These are phyloP conservation scores for Suillus discolor DNA, from an alignment of 768 basidiomycete genomes.

Conservation along the genomic window DNA sequence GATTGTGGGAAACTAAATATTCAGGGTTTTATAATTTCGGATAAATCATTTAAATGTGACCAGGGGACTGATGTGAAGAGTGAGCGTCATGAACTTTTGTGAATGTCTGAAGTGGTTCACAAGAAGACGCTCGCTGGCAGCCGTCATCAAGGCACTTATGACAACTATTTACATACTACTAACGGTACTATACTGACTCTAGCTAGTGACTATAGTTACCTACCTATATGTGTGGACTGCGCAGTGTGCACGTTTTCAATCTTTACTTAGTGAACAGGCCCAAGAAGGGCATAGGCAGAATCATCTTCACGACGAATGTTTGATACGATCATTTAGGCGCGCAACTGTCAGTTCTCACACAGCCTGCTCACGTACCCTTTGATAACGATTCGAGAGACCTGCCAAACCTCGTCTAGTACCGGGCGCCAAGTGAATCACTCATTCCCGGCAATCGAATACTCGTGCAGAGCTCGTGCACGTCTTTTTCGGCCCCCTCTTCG, in stretches of 20 bases:
- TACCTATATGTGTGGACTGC: no score
- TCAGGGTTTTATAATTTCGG: slow-evolving; percentile 49
- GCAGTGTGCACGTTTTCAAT: no score
- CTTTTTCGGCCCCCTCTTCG: neutral
- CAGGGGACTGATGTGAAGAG: slow-evolving; percentile 15
- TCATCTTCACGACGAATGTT: no score
- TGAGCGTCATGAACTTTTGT: neutral
- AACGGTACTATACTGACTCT: no score
- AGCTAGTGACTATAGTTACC: no score
- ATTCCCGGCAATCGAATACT: neutral
- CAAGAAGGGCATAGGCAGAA: no score
- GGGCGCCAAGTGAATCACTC: neutral
- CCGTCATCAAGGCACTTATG: slow-evolving; percentile 13
- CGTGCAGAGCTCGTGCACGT: neutral
- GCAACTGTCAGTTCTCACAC: neutral
- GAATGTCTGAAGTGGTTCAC: slow-evolving; percentile 11
- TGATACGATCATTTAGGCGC: neutral
- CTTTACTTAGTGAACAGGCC: no score
- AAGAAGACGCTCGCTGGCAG: slow-evolving; percentile 1
- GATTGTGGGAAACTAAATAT: slow-evolving; percentile 35
- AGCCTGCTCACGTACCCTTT: neutral
- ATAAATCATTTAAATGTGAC: slow-evolving; percentile 22
- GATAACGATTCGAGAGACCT: neutral
- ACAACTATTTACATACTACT: neutral
- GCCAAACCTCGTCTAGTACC: neutral